Evolutionary conservation across 208 protist genomes (phyloP).

Genomic region (Trypanosoma theileri): DNA sequence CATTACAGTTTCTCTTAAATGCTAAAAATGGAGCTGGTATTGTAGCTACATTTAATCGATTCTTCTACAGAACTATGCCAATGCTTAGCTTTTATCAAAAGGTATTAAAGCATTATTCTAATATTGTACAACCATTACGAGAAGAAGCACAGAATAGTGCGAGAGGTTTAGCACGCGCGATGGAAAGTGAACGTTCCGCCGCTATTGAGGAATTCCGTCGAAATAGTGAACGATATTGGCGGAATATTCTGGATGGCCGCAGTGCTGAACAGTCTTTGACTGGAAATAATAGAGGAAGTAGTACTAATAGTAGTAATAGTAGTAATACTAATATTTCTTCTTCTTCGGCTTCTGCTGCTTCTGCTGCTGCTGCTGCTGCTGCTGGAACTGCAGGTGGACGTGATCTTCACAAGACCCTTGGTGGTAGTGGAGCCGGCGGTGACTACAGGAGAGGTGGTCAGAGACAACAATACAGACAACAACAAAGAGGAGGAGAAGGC

Average conservation of each 20-base stretch:
- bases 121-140: conserved; percentile 31
- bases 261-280: conserved; percentile 40
- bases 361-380: background rate
- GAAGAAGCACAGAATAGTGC: conserved; percentile 52
- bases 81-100: conserved; percentile 75
- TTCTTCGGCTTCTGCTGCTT: background rate
- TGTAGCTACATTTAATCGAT: conserved; percentile 76
- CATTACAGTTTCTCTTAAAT: conserved; percentile 53
- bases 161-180: conserved; percentile 38
- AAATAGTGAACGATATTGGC: conserved; percentile 89
- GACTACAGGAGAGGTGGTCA: conserved; percentile 1
- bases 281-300: conserved; percentile 10
- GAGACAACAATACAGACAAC: conserved; percentile 24
- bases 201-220: conserved; percentile 85
- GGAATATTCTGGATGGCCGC: conserved; percentile 73
- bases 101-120: conserved; percentile 47
- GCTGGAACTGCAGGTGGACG: background rate
- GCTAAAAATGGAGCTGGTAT: conserved; percentile 30
- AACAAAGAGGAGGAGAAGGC: conserved; percentile 7
- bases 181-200: conserved; percentile 60
- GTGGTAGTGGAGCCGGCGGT: conserved; percentile 13
- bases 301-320: conserved; percentile 7
- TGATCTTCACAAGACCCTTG: conserved; percentile 1
- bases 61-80: conserved; percentile 73
- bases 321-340: background rate